Base-by-base conservation (phyloP, 1,284 basidiomycete genomes). In the Trametes pubescens region DNA sequence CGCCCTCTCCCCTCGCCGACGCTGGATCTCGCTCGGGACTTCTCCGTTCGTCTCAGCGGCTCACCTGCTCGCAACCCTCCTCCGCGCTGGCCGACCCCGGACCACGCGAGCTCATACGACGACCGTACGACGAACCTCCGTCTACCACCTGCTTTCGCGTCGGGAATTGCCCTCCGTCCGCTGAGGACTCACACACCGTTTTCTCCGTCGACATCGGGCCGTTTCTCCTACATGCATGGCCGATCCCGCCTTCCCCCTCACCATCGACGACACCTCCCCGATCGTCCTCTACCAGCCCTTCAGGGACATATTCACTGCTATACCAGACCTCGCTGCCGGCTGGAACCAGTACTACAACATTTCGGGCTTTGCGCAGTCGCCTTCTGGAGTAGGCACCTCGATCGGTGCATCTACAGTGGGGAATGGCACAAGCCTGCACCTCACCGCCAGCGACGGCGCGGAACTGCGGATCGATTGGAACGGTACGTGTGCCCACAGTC, bases 181-280 rank as follows among this genome's bases (percentile, higher is more conserved):
- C 21, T 51, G 55, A 46, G 29, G 47, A 51, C 51, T 51, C 38
- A 4, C 48, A 35, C 51, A 14, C 10, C 18, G 29, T 14, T 37
- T 44, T 22, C 51, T 54, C 55, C 48, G 38, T 35, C 44, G 40
- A 34, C 32, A 34, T 24, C 56, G 24, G 35, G 11, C 47, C 38
- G 44, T 40, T n/a, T 53, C 13, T 58, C 44, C 61, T 68, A 65
- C 72, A 80, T 84, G 77, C 76, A 88, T 87, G 84, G 81, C 81
- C 66, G 75, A 77, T 68, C 55, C 70, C 51, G 65, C 68, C 63
- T 79, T 85, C 70, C 78, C 81, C 69, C 78, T 91, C 76, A 74
- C 77, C 62, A 79, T 92, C 72, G 84, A 89, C 75, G 86, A 92
- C 73, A 85, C 85, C 56, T 91, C 90, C 37, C 91, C 91, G 14